Evolutionary conservation across 768 basidiomycete species (phyloP), one percentile per base, ranked within the genome.

Genomic region (Rhizopogon rudus): DNA sequence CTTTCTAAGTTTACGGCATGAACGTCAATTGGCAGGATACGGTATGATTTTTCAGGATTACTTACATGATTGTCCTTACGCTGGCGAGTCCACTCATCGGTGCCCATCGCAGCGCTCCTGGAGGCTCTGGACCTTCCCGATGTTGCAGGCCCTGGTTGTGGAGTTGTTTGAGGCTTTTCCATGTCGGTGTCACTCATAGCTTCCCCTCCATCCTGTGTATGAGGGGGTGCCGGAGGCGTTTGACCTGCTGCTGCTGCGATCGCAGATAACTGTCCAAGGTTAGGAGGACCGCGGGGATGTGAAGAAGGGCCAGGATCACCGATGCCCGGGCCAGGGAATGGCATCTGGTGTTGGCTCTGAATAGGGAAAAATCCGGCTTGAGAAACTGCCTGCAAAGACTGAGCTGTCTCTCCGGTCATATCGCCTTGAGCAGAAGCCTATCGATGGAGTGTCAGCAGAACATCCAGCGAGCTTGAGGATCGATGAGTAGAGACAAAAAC

Each of bases 51-150:
- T 40, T 20, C 39, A 31, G 50, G n/a, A 17, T 8, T 0, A 75
- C 84, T 33, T 64, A 87, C 88, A 67, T 91, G 89, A 55, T 91
- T 91, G 60, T 91, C 89, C 65, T 91, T 91, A 57, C 89, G 75
- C 63, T 88, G 85, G 57, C 87, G 77, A 33, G 79, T 82, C 89
- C 89, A 91, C 63, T 91, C 89, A 51, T 88, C 87, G 43, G 80
- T 81, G 0, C 84, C 85, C 80, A 87, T 85, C 0, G 81, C 75
- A 7, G 85, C 77, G 42, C 73, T 77, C 37, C 83, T 74, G n/a
- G 76, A 77, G 3, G 81, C 77, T n/a, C 83, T 73, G 7, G 72
- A 66, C 25, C 81, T 73, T 4, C 76, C 74, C 5, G 48, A 16
- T 2, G 8, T 71, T 67, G 12, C 68, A 66, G 13, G 67, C 44